These are phyloP conservation scores for Hyaloscypha variabilis DNA, from an alignment of 495 filamentous ascomycete genomes.

Conservation along the genomic window DNA sequence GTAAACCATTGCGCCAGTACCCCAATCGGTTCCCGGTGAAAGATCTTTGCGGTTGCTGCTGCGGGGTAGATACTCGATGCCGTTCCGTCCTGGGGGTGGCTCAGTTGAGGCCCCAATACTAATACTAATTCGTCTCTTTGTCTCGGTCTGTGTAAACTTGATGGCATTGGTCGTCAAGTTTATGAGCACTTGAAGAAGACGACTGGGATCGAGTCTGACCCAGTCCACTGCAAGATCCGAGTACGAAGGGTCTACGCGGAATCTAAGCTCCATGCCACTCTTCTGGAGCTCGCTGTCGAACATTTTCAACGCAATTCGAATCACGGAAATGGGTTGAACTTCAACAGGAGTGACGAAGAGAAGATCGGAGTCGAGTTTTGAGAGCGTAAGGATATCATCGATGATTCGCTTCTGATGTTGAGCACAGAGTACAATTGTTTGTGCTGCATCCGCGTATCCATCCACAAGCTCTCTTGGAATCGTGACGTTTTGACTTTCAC, in stretches of 20 bases:
- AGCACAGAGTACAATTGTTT: conserved; percentile 80
- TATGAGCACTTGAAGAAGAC: conserved; percentile 76
- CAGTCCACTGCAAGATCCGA: conserved; percentile 60
- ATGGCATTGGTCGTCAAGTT: conserved; percentile 80
- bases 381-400: conserved; percentile 72
- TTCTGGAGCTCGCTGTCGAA: conserved; percentile 60
- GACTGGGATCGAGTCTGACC: conserved; percentile 75
- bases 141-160: conserved; percentile 68
- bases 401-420: conserved; percentile 79
- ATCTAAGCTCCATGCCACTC: conserved; percentile 54
- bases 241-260: conserved; percentile 52
- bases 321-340: conserved; percentile 67
- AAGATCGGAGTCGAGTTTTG: conserved; percentile 80
- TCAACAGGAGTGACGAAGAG: conserved; percentile 74
- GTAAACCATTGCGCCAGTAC: conserved; percentile 51
- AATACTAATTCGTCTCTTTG: conserved; percentile 61
- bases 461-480: conserved; percentile 39
- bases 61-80: conserved; percentile 55
- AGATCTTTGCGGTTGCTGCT: conserved; percentile 48
- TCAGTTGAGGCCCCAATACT: conserved; percentile 67
- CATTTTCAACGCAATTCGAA: conserved; percentile 68
- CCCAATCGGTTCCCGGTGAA: conserved; percentile 59
- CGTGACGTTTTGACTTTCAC: conserved; percentile 23
- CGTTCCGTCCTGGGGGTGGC: conserved; percentile 43
- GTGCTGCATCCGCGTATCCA: conserved; percentile 69